Conservation (phyloP, 306 rosid genomes). For the Cicer judaicum region DNA sequence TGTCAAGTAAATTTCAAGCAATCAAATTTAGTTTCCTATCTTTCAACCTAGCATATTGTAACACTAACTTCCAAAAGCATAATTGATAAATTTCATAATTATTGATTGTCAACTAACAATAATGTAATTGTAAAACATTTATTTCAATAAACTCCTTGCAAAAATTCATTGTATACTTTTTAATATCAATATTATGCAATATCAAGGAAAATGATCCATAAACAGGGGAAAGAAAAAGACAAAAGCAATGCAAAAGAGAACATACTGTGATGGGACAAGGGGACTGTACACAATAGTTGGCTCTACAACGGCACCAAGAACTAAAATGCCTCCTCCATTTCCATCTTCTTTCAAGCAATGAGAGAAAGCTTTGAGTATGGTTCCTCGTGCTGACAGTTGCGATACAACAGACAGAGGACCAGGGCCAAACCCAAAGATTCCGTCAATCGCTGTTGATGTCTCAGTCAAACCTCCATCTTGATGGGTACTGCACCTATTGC, state of each 20-base stretch:
- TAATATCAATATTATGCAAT: slow-evolving; percentile 14
- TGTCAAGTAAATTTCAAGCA: slow-evolving; percentile 24
- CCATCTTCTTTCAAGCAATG: slow-evolving; percentile 94
- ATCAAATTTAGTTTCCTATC: slow-evolving; percentile 28
- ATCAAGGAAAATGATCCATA: neutral
- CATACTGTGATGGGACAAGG: slow-evolving; percentile 96
- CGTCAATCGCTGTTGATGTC: slow-evolving; percentile 90
- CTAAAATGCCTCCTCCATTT: slow-evolving; percentile 92
- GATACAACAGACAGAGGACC: slow-evolving; percentile 87
- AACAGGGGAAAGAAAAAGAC: slow-evolving; percentile 20
- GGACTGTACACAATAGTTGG: slow-evolving; percentile 93
- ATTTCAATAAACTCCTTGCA: neutral
- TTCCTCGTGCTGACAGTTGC: slow-evolving; percentile 77
- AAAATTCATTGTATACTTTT: neutral
- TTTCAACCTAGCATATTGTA: slow-evolving; percentile 8
- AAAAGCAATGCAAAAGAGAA: slow-evolving; percentile 53
- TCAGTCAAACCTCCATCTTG: slow-evolving; percentile 87
- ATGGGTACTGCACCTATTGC: slow-evolving; percentile 84
- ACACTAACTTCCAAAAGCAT: slow-evolving; percentile 21
- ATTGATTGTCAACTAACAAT: slow-evolving; percentile 1
- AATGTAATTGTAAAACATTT: slow-evolving; percentile 5
- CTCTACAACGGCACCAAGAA: slow-evolving; percentile 97
- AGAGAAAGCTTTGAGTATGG: slow-evolving; percentile 88
- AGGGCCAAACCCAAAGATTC: slow-evolving; percentile 94
- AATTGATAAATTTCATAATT: slow-evolving; percentile 15